These are phyloP conservation scores for Porcisia hertigi DNA, from an alignment of 208 protist species.

Conservation along the genomic window DNA sequence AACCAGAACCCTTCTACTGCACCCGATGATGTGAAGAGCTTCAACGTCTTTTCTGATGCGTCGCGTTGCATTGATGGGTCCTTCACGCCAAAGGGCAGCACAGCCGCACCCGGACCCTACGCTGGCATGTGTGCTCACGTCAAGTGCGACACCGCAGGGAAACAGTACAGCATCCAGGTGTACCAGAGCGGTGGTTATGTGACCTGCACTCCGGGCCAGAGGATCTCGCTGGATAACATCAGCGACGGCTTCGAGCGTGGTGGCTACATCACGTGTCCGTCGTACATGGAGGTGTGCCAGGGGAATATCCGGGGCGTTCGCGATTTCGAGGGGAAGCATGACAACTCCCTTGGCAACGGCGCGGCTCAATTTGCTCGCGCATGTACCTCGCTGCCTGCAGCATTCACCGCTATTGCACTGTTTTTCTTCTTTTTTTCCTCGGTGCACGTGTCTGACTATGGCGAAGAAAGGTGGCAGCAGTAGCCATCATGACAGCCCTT, in stretches of 20 bases:
- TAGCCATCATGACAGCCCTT: too few relatives aligned
- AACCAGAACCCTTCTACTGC: not conserved
- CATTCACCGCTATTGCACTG: too few relatives aligned
- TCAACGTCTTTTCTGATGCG: not conserved
- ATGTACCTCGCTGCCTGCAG: too few relatives aligned
- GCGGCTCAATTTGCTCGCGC: too few relatives aligned
- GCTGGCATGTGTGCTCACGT: too few relatives aligned
- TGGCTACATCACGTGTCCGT: not conserved
- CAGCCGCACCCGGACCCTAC: too few relatives aligned
- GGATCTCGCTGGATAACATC: not conserved
- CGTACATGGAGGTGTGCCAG: constrained; percentile 1
- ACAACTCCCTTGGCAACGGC: constrained; percentile 16
- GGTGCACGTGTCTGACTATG: too few relatives aligned
- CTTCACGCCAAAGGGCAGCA: too few relatives aligned
- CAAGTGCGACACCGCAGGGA: too few relatives aligned
- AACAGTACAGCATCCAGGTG: not conserved
- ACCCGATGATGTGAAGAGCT: too few relatives aligned
- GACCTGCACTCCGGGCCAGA: not conserved
- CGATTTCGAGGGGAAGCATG: not conserved
- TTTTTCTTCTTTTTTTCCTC: too few relatives aligned
- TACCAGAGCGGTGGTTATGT: not conserved
- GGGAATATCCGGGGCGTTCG: not conserved
- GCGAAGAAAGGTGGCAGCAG: too few relatives aligned
- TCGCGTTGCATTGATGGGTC: not conserved
- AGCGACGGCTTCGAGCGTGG: not conserved